Conservation (phyloP, 805 yeast species). For the Hagleromyces aurorensis region DNA sequence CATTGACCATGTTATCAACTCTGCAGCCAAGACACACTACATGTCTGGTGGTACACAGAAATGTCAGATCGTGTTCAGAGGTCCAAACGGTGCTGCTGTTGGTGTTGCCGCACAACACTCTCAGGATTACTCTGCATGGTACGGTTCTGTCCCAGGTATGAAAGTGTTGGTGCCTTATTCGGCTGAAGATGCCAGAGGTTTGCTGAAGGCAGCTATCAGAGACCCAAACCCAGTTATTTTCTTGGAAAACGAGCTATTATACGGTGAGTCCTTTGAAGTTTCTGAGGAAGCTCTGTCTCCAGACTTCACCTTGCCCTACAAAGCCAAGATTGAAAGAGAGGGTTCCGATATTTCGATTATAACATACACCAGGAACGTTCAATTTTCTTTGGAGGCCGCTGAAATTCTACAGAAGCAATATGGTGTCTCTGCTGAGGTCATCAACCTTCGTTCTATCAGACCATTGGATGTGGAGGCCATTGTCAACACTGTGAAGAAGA, state of each 20-base stretch:
- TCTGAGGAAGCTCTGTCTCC: conserved; percentile 82
- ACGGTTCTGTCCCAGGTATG: conserved; percentile 95
- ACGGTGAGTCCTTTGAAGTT: conserved; percentile 86
- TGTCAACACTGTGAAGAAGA: conserved; percentile 84
- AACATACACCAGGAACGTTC: conserved; percentile 87
- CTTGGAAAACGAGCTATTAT: conserved; percentile 90
- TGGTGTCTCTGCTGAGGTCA: conserved; percentile 86
- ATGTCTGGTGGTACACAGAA: conserved; percentile 99
- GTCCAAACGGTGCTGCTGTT: conserved; percentile 99
- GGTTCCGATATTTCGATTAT: conserved; percentile 89
- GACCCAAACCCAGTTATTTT: conserved; percentile 98
- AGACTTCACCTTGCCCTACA: conserved; percentile 85
- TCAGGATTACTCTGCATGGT: conserved; percentile 96
- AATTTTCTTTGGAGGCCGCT: conserved; percentile 84
- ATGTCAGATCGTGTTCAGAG: conserved; percentile 95
- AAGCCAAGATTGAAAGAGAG: conserved; percentile 89
- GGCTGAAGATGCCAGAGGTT: conserved; percentile 93
- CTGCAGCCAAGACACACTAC: conserved; percentile 97
- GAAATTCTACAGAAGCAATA: conserved; percentile 72
- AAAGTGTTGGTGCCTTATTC: conserved; percentile 94
- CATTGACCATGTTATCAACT: conserved; percentile 95
- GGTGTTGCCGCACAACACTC: conserved; percentile 99
- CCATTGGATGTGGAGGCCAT: conserved; percentile 90
- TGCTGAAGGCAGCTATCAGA: conserved; percentile 91
- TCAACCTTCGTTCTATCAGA: conserved; percentile 93